A percentile compares a stretch with the other conserved stretches of the same genome.
These are phyloP conservation scores for Shiraia bambusicola DNA, from an alignment of 2,329 filamentous ascomycete genomes.

Conservation along the genomic window DNA sequence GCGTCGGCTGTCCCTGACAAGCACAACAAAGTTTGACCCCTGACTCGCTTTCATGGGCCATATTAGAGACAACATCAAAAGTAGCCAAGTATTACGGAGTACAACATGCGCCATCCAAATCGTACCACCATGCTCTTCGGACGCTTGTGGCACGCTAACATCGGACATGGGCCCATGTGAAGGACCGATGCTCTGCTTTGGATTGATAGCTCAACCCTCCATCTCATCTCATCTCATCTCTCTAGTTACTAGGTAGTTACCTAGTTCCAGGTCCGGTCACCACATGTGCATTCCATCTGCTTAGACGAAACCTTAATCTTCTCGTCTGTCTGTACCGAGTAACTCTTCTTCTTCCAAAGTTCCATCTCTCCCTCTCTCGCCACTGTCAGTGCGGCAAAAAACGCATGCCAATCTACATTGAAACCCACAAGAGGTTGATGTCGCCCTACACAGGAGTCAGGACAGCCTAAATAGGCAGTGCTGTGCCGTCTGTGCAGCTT, in stretches of 20 bases:
- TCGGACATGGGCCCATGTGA: conserved; percentile 9
- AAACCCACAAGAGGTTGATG: no score
- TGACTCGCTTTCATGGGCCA: conserved; percentile 34
- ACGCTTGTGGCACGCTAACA: conserved; percentile 19
- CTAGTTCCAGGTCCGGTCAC: no score
- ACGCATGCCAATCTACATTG: no score
- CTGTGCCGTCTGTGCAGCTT: no score
- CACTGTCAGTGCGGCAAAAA: no score
- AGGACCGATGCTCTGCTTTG: conserved; percentile 23
- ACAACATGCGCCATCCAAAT: conserved; percentile 19
- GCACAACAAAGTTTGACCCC: conserved; percentile 14
- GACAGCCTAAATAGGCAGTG: no score
- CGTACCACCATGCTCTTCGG: conserved; percentile 24
- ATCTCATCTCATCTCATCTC: background rate
- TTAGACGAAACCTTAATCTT: background rate
- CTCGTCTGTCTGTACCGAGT: conserved; percentile 3
- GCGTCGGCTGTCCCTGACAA: conserved; percentile 23
- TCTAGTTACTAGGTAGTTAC: no score
- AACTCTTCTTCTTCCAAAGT: conserved; percentile 2
- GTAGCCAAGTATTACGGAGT: conserved; percentile 12
- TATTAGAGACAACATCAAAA: conserved; percentile 19
- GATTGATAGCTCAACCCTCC: conserved; percentile 25
- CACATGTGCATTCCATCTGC: background rate
- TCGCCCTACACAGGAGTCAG: no score
- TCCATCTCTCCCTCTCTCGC: no score